Evolutionary conservation across 345 rosid species (phyloP), one percentile per base, ranked within the genome.

Genomic region (Melastoma malabathricum): DNA sequence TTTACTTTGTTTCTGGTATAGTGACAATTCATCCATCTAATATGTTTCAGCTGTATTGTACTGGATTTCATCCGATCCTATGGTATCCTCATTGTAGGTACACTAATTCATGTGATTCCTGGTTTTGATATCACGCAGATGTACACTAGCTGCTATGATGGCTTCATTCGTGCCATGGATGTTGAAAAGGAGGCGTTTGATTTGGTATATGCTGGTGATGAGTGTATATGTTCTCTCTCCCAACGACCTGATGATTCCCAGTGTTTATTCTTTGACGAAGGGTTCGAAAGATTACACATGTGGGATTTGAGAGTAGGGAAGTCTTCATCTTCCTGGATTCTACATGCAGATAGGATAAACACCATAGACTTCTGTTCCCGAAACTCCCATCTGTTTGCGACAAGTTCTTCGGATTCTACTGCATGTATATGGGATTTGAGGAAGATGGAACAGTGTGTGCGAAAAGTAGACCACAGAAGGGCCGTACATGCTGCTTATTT

Each of bases 371-470:
- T 90, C 57, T 75, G 73, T 67, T 59, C 75, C 9, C 82, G 51
- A 46, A 71, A 84, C 51, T 72, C 81, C 13, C 58, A 71, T 51
- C 64, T 77, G 46, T 80, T 92, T 87, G 87, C 72, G 23, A 87
- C 95, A 45, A 77, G 95, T 65, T 92, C 96, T 54, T 56, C 78
- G 1, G 93, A 92, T 67, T 76, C 80, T 18, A 76, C 87, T 50
- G 94, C 83, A 58, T 70, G 81, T 47, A 68, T 90, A 18, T 90
- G 98, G 98, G 98, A 92, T 56, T 66, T 87, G 70, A 84, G 90
- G 65, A 60, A 63, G 48, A 69, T 79, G 63, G 57, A 60, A 10
- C 55, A 68, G 56, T 53, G 70, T 44, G 59, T 81, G 60, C 60
- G 52, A 61, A 68, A 50, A 43, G 49, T 79, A 1, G 56, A 55